These are phyloP conservation scores for Triticum timopheevii DNA, from an alignment of 176 grass and related monocot species.

Conservation along the genomic window DNA sequence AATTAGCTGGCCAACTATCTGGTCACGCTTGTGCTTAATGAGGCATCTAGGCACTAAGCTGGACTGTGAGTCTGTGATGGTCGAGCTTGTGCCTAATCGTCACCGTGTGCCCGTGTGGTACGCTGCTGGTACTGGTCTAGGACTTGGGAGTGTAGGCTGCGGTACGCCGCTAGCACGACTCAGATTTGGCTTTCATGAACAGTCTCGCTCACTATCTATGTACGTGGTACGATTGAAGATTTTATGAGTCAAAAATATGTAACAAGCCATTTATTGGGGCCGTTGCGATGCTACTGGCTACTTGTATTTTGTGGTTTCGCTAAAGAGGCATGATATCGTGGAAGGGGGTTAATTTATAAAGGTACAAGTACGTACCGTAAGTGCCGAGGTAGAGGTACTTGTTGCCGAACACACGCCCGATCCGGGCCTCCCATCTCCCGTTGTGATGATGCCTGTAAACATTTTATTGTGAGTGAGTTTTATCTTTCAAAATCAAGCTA, in stretches of 20 bases:
- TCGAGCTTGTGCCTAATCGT: not conserved
- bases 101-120: not conserved
- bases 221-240: not conserved
- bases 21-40: not conserved
- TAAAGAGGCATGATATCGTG: not conserved
- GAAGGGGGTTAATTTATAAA: not conserved
- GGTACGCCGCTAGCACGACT: not conserved
- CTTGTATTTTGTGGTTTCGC: not conserved
- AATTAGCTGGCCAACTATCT: constrained; percentile 42
- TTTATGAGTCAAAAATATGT: not conserved
- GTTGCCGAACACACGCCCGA: constrained; percentile 66
- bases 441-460: constrained; percentile 61
- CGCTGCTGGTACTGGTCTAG: not conserved
- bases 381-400: constrained; percentile 83
- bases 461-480: not conserved
- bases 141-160: not conserved
- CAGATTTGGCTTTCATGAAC: constrained; percentile 13
- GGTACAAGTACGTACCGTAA: constrained; percentile 36
- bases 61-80: not conserved
- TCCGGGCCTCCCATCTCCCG: constrained; percentile 76
- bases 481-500: not conserved
- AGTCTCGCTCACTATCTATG: not conserved
- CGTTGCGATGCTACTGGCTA: too few relatives aligned
- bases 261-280: too few relatives aligned
- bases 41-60: constrained; percentile 10